These are phyloP conservation scores for Penicillium expansum DNA, from an alignment of 2,329 filamentous ascomycete species.

Conservation along the genomic window DNA sequence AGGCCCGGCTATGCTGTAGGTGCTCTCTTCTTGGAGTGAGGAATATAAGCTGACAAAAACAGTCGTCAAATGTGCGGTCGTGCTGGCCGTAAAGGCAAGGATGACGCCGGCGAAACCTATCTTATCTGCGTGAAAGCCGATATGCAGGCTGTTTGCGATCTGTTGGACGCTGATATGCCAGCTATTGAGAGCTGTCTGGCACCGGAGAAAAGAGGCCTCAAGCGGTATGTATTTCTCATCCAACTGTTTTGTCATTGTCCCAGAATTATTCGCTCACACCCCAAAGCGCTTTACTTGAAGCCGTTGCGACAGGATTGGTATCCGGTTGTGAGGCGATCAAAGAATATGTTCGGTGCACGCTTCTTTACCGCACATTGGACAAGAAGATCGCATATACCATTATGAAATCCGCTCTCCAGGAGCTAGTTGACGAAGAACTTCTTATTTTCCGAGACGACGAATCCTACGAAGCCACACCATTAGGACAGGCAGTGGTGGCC, in stretches of 20 bases:
- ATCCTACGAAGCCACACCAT: conserved; percentile 59
- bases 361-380: conserved; percentile 60
- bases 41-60: conserved; percentile 21
- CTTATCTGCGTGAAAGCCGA: conserved; percentile 69
- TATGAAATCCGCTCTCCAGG: conserved; percentile 58
- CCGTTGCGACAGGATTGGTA: conserved; percentile 65
- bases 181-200: conserved; percentile 66
- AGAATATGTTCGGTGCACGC: conserved; percentile 66
- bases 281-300: conserved; percentile 67
- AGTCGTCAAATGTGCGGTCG: conserved; percentile 74
- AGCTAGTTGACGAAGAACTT: conserved; percentile 57
- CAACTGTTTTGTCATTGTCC: not conserved
- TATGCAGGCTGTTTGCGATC: conserved; percentile 65
- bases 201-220: conserved; percentile 65
- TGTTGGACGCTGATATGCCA: conserved; percentile 71
- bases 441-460: conserved; percentile 51
- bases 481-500: conserved; percentile 69
- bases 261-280: conserved; percentile 6
- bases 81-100: conserved; percentile 74
- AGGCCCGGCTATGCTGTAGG: conserved; percentile 70
- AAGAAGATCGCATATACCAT: conserved; percentile 51
- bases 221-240: conserved; percentile 48
- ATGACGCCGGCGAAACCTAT: conserved; percentile 73
- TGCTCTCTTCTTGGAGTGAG: not conserved
- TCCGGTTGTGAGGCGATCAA: conserved; percentile 63